Conservation (phyloP, 805 yeast species). For the Saccharomycopsis malanga region DNA sequence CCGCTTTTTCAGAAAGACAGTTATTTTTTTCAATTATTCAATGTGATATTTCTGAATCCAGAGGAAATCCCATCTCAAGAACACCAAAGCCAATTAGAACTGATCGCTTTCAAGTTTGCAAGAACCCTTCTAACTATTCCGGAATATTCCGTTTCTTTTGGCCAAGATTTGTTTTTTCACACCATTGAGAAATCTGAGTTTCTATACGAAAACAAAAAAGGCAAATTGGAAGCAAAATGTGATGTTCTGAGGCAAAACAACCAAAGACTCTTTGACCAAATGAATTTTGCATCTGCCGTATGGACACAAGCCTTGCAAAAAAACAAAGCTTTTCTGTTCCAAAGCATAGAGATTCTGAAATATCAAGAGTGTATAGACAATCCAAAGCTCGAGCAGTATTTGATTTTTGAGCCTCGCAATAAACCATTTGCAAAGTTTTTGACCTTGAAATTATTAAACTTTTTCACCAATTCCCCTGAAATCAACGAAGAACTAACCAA, state of each 20-base stretch:
- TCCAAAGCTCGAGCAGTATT: not conserved
- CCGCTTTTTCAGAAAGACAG: not conserved
- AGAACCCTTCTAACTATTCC: not conserved
- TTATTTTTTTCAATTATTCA: slow-evolving; percentile 2
- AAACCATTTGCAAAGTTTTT: not conserved
- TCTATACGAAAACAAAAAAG: not conserved
- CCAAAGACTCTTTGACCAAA: too few relatives aligned
- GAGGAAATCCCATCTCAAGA: not conserved
- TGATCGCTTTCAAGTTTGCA: not conserved
- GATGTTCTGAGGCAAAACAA: too few relatives aligned
- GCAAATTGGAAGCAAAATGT: not conserved
- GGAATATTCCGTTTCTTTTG: not conserved
- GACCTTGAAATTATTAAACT: not conserved
- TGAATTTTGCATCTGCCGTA: not conserved
- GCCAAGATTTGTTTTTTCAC: not conserved
- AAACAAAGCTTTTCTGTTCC: not conserved
- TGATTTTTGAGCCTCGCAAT: not conserved
- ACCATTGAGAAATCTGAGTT: not conserved
- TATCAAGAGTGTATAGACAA: not conserved
- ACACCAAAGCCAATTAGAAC: not conserved
- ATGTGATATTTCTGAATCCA: not conserved
- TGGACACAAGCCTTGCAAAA: not conserved
- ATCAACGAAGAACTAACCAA: not conserved
- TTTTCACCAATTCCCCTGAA: not conserved
- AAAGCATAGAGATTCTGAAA: not conserved